Base-by-base conservation (phyloP, 139 green algal genomes). In the Penium margaritaceum region DNA sequence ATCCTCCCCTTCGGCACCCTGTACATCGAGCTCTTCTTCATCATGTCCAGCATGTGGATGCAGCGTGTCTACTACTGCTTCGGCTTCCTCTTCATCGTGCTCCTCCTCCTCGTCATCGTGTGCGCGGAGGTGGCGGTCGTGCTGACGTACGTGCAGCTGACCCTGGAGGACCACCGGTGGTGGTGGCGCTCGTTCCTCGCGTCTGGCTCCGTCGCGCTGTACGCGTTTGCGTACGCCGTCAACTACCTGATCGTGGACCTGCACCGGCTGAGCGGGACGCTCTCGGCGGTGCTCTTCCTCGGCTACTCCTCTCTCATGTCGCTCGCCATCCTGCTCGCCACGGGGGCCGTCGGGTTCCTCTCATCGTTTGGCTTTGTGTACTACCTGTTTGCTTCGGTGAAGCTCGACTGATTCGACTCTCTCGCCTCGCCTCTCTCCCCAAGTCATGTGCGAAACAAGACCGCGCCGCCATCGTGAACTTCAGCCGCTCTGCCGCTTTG, bases 21-120 rank as follows among this genome's bases (percentile, higher is more conserved):
- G 74, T 96, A 96, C 84, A 92, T 97, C 39, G 92, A 96, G 87
- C 88, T 96, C 27, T 96, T 95, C 87, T 96, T 97, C 76, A 90
- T 91, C 63, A 95, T 97, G 89, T 93, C 88, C 27, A 89, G 80
- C 53, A 82, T 95, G 81, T 96, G 91, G 92, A 87, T 87, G 83
- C 81, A 84, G 41, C 39, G 78, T 21, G 32, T 95, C 63, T 97
- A 97, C 87, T 96, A 96, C 87, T 87, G 91, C 57, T 95, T 96
- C 68, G 87, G 86, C 54, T 95, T 95, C 75, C 86, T 95, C 54
- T 88, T 94, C 74, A 71, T 96, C 33, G 90, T 95, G 55, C 86
- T 86, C 37, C 29, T 74, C 19, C 72, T 79, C 19, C 54, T 79
- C 6, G 29, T 79, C 29, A 24, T 79, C 3, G 72, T 79, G 5